Conservation (phyloP, 2,329 filamentous ascomycete species). For the Elsinoe perseae region DNA sequence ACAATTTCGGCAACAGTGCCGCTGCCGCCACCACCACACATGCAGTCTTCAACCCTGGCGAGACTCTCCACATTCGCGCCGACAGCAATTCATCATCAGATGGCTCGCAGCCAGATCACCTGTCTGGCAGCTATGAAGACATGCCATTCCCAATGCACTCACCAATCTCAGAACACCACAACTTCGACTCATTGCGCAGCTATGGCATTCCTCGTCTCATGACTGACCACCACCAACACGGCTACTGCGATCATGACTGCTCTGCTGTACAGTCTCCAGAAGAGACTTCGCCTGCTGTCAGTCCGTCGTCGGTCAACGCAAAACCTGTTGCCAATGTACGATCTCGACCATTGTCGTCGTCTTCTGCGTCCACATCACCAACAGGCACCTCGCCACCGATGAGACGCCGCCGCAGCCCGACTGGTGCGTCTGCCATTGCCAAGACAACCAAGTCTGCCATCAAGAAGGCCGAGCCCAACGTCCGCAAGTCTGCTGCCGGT, state of each 20-base stretch:
- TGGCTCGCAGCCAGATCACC: slow-evolving; percentile 50
- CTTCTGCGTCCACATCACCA: slow-evolving; percentile 52
- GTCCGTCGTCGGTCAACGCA: slow-evolving; percentile 24
- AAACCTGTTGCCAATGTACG: slow-evolving; percentile 32
- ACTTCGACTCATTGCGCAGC: slow-evolving; percentile 37
- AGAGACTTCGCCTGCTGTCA: slow-evolving; percentile 17
- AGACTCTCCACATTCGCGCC: slow-evolving; percentile 81
- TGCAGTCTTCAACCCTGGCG: slow-evolving; percentile 83
- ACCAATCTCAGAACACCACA: slow-evolving; percentile 66
- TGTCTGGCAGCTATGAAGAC: slow-evolving; percentile 74
- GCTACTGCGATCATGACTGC: slow-evolving; percentile 17
- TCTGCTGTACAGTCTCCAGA: slow-evolving; percentile 24
- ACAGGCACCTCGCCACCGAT: slow-evolving; percentile 49
- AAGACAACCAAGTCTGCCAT: slow-evolving; percentile 81
- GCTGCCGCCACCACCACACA: slow-evolving; percentile 30
- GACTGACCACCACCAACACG: slow-evolving; percentile 29
- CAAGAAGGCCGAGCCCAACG: slow-evolving; percentile 60
- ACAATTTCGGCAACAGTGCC: not conserved
- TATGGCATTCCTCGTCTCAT: slow-evolving; percentile 54
- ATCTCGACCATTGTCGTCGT: slow-evolving; percentile 55
- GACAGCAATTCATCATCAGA: slow-evolving; percentile 78
- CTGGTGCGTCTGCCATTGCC: slow-evolving; percentile 33
- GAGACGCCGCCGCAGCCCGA: slow-evolving; percentile 57
- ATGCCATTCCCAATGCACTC: slow-evolving; percentile 71
- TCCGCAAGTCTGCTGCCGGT: slow-evolving; percentile 62